Evolutionary conservation across 441 rosid species (phyloP).

Genomic region (Syzygium syzygioides): DNA sequence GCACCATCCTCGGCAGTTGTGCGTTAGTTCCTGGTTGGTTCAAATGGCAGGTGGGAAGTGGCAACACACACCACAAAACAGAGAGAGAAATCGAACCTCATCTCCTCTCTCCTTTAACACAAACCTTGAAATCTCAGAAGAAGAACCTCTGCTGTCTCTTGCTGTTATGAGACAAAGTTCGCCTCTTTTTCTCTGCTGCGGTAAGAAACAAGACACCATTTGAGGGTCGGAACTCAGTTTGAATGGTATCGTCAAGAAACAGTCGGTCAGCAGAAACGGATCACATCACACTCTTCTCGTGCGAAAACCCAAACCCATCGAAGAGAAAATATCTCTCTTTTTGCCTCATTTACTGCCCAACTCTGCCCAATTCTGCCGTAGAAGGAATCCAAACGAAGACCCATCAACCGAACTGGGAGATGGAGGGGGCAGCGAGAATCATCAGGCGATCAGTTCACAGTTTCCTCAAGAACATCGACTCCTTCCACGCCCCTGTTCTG

Average conservation of each 20-base stretch:
- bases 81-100: background rate
- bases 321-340: background rate
- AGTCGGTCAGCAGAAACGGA: background rate
- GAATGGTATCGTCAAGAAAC: background rate
- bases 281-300: background rate
- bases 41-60: background rate
- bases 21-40: constrained; percentile 18
- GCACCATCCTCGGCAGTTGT: constrained; percentile 5
- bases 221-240: background rate
- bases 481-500: constrained; percentile 20
- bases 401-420: background rate
- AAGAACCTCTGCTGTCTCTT: background rate
- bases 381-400: background rate
- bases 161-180: background rate
- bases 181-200: background rate
- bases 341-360: background rate
- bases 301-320: background rate
- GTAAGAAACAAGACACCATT: background rate
- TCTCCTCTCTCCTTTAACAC: background rate
- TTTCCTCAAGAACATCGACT: constrained; percentile 24
- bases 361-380: background rate
- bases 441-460: constrained; percentile 32
- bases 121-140: background rate
- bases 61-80: background rate
- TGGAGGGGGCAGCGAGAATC: constrained; percentile 21